Conservation (phyloP, 306 rosid genomes). For the Echinosophora koreensis region DNA sequence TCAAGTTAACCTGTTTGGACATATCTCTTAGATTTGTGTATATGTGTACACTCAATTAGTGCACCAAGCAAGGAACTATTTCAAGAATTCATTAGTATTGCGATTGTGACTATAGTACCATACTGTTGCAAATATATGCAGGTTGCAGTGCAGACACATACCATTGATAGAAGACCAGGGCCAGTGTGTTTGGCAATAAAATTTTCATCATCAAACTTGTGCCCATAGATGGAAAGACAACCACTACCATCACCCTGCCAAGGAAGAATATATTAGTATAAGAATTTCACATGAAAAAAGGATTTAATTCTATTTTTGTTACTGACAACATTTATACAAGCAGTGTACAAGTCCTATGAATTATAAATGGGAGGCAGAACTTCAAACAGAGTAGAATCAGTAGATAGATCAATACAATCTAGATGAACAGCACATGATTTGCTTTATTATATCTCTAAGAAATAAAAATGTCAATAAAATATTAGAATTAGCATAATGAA, state of each 20-base stretch:
- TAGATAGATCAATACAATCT: not conserved
- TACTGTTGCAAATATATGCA: not conserved
- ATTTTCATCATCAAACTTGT: conserved; percentile 88
- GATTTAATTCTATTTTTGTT: conserved; percentile 5
- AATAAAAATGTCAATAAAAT: not conserved
- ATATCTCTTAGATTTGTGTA: conserved; percentile 1
- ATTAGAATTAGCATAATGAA: not conserved
- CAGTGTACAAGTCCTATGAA: conserved; percentile 1
- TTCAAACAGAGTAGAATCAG: not conserved
- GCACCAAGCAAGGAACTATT: conserved; percentile 33
- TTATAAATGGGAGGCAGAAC: conserved; percentile 5
- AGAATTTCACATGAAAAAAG: conserved; percentile 14
- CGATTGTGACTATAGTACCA: conserved; percentile 3
- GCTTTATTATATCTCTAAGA: too few relatives aligned
- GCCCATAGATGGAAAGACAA: conserved; percentile 91
- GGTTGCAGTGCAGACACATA: conserved; percentile 46
- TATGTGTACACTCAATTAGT: not conserved
- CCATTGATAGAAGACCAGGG: conserved; percentile 95
- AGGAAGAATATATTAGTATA: conserved; percentile 32
- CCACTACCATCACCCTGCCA: conserved; percentile 99
- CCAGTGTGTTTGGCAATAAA: conserved; percentile 97
- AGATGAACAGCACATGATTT: not conserved
- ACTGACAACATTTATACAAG: conserved; percentile 6
- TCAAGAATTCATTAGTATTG: conserved; percentile 21
- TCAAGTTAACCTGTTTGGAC: conserved; percentile 4